Percentiles rank a stretch among this genome's conserved stretches.
Conservation (phyloP, 1,284 basidiomycete genomes). For the Ustilago cynodontis region DNA sequence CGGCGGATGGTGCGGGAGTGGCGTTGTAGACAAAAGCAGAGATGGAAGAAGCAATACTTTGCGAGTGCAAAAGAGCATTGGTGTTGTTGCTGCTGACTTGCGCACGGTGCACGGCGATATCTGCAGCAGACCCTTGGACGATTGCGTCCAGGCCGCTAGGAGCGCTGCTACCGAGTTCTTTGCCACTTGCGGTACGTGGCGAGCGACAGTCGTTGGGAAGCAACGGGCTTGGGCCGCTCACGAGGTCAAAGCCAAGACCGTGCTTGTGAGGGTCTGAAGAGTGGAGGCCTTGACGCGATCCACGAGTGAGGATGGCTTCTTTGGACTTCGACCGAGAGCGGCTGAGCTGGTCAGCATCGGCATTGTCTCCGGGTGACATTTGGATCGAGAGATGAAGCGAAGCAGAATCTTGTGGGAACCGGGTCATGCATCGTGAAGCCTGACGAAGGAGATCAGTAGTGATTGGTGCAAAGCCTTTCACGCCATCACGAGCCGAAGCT, state of each 20-base stretch:
- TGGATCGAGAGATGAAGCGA: slow-evolving; percentile 48
- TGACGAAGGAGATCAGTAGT: slow-evolving; percentile 38
- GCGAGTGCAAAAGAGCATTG: slow-evolving; percentile 28
- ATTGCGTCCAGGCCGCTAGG: slow-evolving; percentile 17
- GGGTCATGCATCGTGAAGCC: slow-evolving; percentile 23
- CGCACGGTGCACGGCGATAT: slow-evolving; percentile 33
- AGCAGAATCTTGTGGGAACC: slow-evolving; percentile 1
- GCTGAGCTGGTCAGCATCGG: slow-evolving; percentile 1
- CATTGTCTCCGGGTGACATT: slow-evolving; percentile 39
- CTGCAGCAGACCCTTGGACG: slow-evolving; percentile 15
- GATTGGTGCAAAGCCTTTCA: slow-evolving; percentile 33
- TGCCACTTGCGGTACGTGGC: slow-evolving; percentile 37
- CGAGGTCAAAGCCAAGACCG: slow-evolving; percentile 21
- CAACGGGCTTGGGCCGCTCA: slow-evolving; percentile 34
- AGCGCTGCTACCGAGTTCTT: slow-evolving; percentile 22
- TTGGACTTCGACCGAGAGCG: slow-evolving; percentile 26
- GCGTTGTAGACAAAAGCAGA: slow-evolving; percentile 60
- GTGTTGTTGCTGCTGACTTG: slow-evolving; percentile 14
- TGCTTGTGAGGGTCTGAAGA: neutral
- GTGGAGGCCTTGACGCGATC: slow-evolving; percentile 11
- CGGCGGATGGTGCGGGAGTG: slow-evolving; percentile 36
- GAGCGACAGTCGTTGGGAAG: slow-evolving; percentile 46
- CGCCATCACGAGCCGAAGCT: neutral
- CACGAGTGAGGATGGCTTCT: slow-evolving; percentile 26
- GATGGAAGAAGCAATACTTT: slow-evolving; percentile 54